These are phyloP conservation scores for Platanus orientalis DNA, from an alignment of 164 flowering plant species.

Conservation along the genomic window DNA sequence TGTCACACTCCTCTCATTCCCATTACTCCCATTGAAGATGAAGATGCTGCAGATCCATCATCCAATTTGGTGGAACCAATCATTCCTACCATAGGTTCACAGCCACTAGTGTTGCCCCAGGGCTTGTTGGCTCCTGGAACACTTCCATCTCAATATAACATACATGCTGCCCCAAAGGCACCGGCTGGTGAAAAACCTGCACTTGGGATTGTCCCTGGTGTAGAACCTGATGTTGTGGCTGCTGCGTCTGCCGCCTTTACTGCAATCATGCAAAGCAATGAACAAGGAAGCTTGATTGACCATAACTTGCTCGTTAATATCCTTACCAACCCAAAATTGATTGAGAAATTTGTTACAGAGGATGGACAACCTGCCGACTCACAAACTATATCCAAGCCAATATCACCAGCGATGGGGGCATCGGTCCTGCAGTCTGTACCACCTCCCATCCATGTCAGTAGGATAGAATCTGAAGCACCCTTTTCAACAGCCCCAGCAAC, in stretches of 20 bases:
- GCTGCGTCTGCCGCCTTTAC: slow-evolving; percentile 74
- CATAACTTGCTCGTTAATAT: slow-evolving; percentile 67
- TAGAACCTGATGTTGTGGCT: slow-evolving; percentile 52
- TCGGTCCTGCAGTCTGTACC: slow-evolving; percentile 18
- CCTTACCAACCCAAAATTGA: slow-evolving; percentile 62
- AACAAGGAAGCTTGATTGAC: slow-evolving; percentile 66
- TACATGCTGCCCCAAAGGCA: slow-evolving; percentile 12
- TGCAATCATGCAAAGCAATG: slow-evolving; percentile 49
- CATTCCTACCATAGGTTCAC: slow-evolving; percentile 18
- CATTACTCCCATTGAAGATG: slow-evolving; percentile 82
- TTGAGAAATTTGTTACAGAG: slow-evolving; percentile 58
- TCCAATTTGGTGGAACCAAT: slow-evolving; percentile 17
- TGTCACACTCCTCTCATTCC: slow-evolving; percentile 48
- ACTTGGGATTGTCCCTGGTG: slow-evolving; percentile 23
- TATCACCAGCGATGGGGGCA: slow-evolving; percentile 12
- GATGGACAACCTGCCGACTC: slow-evolving; percentile 30
- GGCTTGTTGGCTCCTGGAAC: slow-evolving; percentile 15
- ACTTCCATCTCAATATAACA: slow-evolving; percentile 15
- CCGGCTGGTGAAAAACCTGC: slow-evolving; percentile 20
- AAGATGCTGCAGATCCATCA: slow-evolving; percentile 44
- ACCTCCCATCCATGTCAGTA: slow-evolving; percentile 19
- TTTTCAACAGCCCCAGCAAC: slow-evolving; percentile 20
- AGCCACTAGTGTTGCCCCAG: slow-evolving; percentile 15
- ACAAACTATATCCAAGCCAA: slow-evolving; percentile 22
- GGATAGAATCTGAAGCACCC: slow-evolving; percentile 26